Evolutionary conservation across 139 green algal species (phyloP).

Genomic region (Eudorina sp.): DNA sequence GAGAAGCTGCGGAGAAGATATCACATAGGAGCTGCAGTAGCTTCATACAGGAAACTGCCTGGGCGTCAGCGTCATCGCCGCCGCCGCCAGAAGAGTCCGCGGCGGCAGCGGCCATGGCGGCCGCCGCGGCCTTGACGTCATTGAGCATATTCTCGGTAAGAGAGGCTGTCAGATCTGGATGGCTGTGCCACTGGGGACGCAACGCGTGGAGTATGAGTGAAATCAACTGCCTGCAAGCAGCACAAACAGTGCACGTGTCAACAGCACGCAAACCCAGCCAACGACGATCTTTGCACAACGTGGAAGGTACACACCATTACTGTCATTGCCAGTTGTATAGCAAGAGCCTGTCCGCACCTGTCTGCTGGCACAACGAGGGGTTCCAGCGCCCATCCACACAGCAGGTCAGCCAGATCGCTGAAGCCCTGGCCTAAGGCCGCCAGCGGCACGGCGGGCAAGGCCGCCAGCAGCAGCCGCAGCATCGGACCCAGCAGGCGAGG

Average conservation of each 20-base stretch:
- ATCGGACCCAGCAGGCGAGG: slow-evolving; percentile 42
- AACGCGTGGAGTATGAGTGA: slow-evolving; percentile 17
- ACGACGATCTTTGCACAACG: no score
- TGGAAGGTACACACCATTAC: no score
- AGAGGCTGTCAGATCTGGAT: slow-evolving; percentile 17
- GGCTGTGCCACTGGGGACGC: slow-evolving; percentile 46
- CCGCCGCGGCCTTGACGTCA: background rate
- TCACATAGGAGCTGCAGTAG: slow-evolving; percentile 22
- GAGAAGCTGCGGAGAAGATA: slow-evolving; percentile 29
- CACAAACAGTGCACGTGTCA: background rate
- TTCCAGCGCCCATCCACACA: slow-evolving; percentile 42
- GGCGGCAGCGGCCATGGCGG: background rate
- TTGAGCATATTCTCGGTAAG: slow-evolving; percentile 26
- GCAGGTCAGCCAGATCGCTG: slow-evolving; percentile 38
- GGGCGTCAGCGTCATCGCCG: background rate
- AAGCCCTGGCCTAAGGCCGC: slow-evolving; percentile 21
- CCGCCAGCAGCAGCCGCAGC: slow-evolving; percentile 31
- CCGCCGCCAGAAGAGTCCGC: background rate
- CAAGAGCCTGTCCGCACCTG: no score
- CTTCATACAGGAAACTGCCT: slow-evolving; percentile 13
- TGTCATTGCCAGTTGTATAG: no score
- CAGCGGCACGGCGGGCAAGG: slow-evolving; percentile 25
- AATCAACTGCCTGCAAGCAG: slow-evolving; percentile 21
- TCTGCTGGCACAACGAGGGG: background rate
- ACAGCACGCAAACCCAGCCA: background rate